phyloP scores from a whole-genome alignment of 2,329 filamentous ascomycete species.

The Alternaria solani region DNA sequence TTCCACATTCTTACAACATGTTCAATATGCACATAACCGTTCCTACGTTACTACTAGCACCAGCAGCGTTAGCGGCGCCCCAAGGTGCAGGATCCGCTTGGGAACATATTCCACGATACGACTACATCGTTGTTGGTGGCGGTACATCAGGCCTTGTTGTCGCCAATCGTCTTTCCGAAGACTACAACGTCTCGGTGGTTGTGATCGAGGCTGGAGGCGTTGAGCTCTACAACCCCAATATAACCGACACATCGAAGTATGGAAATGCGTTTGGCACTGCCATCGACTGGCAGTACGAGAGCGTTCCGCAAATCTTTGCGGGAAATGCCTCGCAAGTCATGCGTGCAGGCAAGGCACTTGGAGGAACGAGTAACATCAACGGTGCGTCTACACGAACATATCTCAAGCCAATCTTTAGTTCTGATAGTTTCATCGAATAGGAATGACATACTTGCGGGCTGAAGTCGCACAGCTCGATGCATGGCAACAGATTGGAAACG shows the following conservation, averaged over 20 bases:
- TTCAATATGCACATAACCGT: neutral
- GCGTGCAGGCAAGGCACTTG: neutral
- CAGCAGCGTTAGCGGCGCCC: neutral
- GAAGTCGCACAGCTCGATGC: conserved; percentile 1
- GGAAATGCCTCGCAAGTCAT: neutral
- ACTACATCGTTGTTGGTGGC: neutral
- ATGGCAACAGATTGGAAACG: conserved; percentile 2
- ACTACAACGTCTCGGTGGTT: neutral
- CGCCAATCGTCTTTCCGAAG: conserved; percentile 1
- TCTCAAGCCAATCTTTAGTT: neutral
- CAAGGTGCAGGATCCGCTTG: neutral
- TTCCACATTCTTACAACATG: neutral
- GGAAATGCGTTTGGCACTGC: neutral
- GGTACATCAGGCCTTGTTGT: conserved; percentile 4
- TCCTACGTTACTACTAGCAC: neutral
- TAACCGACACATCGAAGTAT: conserved; percentile 2
- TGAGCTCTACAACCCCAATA: conserved; percentile 1
- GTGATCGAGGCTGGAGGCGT: conserved; percentile 4
- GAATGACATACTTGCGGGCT: conserved; percentile 4
- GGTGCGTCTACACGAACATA: neutral
- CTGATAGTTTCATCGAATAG: neutral
- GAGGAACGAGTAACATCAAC: conserved; percentile 4
- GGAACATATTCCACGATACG: neutral
- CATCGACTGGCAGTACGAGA: conserved; percentile 5
- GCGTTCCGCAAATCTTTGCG: neutral